Evolutionary conservation across 768 basidiomycete genomes (phyloP), one percentile per base, ranked within the genome.

Genomic region (Pluteus cervinus): DNA sequence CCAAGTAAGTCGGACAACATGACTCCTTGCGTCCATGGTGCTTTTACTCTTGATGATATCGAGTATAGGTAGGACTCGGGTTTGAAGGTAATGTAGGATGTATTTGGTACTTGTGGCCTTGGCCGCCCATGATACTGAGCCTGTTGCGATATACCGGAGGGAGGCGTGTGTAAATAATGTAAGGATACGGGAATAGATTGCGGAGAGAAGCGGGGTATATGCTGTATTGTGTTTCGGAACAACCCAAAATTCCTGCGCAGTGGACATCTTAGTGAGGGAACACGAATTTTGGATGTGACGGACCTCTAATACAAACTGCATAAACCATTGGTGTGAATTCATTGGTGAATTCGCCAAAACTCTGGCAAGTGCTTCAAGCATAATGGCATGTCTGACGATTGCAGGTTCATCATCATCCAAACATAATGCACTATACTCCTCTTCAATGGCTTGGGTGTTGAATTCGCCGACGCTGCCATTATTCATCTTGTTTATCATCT

Each of bases 271-370:
- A 29, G 11, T 28, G 12, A 30, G 29, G 20, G 32, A 9, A 25
- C 17, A 7, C 25, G 4, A 17, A 9, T 10, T 4, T 30, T 38
- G 11, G 29, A 32, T 14, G 7, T 41, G 2, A 46, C 61, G 33
- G 45, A 80, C 79, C 62, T 81, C 67, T n/a, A 73, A 39, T 0
- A 62, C 49, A 40, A 71, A 62, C 26, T 63, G 58, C 16, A 83
- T 46, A 9, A 76, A 50, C 74, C 75, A 79, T 34, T 66, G 55
- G 10, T 73, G 65, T n/a, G 60, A 58, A 1, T 55, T 55, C 15
- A 67, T 55, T 3, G 62, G 52, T 22, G 69, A 71, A 25, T 70
- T 61, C 46, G 78, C 75, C 20, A 81, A 50, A 47, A 75, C 79
- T 14, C 58, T 57, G 3, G 69, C 55, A n/a, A 81, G 51, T 6